Percentiles rank a stretch among this genome's conserved stretches.
Conservation (phyloP, 805 yeast species). For the Dipodascus albidus region DNA sequence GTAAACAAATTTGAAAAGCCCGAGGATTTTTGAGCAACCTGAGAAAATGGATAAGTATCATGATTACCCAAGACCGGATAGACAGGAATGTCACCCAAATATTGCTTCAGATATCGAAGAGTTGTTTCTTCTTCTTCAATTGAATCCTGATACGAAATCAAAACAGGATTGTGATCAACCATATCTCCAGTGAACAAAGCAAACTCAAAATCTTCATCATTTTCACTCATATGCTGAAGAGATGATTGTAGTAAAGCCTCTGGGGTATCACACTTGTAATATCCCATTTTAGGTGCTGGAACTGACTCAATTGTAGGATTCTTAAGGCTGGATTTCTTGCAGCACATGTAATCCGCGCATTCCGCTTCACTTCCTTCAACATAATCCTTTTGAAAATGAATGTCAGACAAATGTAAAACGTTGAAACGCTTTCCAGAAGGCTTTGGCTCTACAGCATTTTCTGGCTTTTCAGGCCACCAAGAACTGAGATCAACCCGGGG, state of each 20-base stretch:
- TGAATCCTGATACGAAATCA: constrained; percentile 37
- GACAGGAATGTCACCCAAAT: constrained; percentile 42
- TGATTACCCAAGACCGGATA: constrained; percentile 60
- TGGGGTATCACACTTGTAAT: constrained; percentile 57
- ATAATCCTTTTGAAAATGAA: constrained; percentile 45
- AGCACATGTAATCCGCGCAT: constrained; percentile 45
- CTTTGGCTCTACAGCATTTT: constrained; percentile 12
- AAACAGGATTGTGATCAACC: constrained; percentile 49
- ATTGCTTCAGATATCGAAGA: constrained; percentile 41
- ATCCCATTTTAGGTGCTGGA: constrained; percentile 54
- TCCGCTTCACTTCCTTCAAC: constrained; percentile 35
- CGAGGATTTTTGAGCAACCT: constrained; percentile 43
- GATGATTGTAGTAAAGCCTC: constrained; percentile 49
- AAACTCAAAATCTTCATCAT: constrained; percentile 39
- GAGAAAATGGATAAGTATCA: constrained; percentile 64
- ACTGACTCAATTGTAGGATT: constrained; percentile 24
- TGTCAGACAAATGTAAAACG: constrained; percentile 56
- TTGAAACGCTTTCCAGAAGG: constrained; percentile 33
- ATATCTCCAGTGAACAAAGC: constrained; percentile 64
- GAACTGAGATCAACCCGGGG: constrained; percentile 36
- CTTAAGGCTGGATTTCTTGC: constrained; percentile 41
- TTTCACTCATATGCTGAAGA: constrained; percentile 32
- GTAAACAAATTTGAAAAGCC: constrained; percentile 32
- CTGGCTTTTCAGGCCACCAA: constrained; percentile 36
- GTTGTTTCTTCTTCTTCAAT: constrained; percentile 41